A percentile compares a stretch with the other conserved stretches of the same genome.
phyloP scores from a whole-genome alignment of 768 basidiomycete genomes.

The Mrakia frigida region DNA sequence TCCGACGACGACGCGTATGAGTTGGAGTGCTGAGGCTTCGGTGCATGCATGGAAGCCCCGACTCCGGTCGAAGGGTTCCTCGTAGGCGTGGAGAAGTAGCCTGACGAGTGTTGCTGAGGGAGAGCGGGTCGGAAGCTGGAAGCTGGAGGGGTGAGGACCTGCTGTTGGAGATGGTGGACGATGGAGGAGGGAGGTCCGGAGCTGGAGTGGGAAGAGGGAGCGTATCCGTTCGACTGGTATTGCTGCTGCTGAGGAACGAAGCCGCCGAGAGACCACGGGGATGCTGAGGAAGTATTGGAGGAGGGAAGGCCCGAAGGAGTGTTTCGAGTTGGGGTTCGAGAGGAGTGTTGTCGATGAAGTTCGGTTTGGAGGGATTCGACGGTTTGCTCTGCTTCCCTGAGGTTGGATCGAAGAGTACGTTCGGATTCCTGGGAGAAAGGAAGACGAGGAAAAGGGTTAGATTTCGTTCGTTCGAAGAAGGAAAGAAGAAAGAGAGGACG shows the following conservation, averaged over 20 bases:
- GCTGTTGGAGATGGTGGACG: conserved; percentile 13
- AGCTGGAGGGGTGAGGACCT: conserved; percentile 6
- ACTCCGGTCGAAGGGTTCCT: neutral
- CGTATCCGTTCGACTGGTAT: neutral
- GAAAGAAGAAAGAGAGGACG: neutral
- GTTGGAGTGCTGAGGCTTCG: neutral
- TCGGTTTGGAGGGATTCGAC: neutral
- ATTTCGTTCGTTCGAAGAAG: neutral
- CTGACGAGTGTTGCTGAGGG: neutral
- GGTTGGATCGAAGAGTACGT: neutral
- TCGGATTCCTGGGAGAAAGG: neutral
- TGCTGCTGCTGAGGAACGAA: neutral
- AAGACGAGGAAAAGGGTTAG: neutral
- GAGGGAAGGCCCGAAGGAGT: neutral
- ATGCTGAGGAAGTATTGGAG: neutral
- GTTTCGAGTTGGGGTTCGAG: neutral
- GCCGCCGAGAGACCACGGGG: neutral
- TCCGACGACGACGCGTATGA: neutral
- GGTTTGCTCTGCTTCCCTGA: conserved; percentile 13
- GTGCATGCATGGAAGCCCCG: neutral
- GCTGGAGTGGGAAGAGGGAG: neutral
- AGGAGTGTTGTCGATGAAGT: neutral
- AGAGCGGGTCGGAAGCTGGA: conserved; percentile 3
- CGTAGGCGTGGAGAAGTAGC: neutral
- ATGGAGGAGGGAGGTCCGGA: neutral